These are phyloP conservation scores for Aspergillus sp. DNA, from an alignment of 2,329 filamentous ascomycete species.

Conservation along the genomic window DNA sequence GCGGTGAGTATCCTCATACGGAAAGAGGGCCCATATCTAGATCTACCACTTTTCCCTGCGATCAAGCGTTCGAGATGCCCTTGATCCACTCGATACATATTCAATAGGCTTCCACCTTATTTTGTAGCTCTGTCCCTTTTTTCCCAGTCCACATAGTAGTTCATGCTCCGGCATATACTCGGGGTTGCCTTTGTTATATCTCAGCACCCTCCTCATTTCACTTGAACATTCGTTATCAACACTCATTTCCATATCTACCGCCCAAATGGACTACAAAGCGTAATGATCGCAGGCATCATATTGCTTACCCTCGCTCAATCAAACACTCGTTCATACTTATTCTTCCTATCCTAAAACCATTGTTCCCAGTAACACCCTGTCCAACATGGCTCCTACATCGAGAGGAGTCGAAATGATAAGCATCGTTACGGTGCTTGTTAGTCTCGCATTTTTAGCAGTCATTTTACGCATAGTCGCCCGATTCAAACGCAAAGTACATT, in stretches of 20 bases:
- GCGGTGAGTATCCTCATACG: not conserved
- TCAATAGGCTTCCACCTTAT: not conserved
- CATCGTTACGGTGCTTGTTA: constrained; percentile 34
- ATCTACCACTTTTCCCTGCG: not conserved
- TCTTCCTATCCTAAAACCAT: not conserved
- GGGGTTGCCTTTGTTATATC: not conserved
- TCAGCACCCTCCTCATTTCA: not conserved
- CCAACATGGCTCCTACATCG: constrained; percentile 28
- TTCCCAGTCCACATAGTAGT: not conserved
- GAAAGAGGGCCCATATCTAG: not conserved
- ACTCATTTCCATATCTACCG: not conserved
- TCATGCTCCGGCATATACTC: not conserved
- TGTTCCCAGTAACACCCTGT: not conserved
- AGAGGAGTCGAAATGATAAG: constrained; percentile 33
- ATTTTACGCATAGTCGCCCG: constrained; percentile 30
- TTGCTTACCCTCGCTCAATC: not conserved
- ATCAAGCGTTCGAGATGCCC: not conserved
- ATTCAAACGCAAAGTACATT: constrained; percentile 29
- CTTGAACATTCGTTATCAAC: not conserved
- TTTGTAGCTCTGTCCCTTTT: not conserved
- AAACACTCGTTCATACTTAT: not conserved
- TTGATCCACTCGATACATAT: not conserved
- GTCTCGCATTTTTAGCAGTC: constrained; percentile 28
- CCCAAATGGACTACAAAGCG: not conserved
- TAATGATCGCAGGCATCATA: not conserved